Base-by-base conservation (phyloP, 805 yeast genomes). In the Tetrapisispora pingtungensis region DNA sequence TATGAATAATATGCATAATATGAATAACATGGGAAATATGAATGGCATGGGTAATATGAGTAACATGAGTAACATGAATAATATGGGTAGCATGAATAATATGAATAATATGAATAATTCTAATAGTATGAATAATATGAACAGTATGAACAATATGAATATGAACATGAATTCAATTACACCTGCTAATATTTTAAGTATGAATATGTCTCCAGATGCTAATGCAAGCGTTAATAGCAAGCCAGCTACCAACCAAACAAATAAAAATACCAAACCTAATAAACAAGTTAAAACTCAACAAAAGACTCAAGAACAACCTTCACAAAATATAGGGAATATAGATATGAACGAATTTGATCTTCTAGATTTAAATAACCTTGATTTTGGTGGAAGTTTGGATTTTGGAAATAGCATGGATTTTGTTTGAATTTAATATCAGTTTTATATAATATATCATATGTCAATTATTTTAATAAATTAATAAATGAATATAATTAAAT, bases 341-440 rank as follows among this genome's bases (percentile, higher is more conserved):
- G 45, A 37, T 31, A 42, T 22, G 36, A 52, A 46, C 27, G 52
- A 49, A 8, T 49, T 51, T 19, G 55, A 48, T 38, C 49, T 53
- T 17, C 40, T 56, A 30, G 65, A 59, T 43, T 49, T 61, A 27
- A 57, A 56, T 41, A 56, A 54, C 42, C 38, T 61, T 20, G 66
- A 61, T 40, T 49, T 61, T 12, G 52, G 58, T 26, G 53, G 47
- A 31, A 58, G 56, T 43, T 54, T 61, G 59, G 65, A 61, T 39
- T 60, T 61, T 49, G 42, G 33, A 28, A 37, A 37, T 37, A 37
- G 18, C 26, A 37, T 37, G 40, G 40, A 37, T 37, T 37, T 37
- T 18, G 33, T 18, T 20, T 37, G 33, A 37, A 17, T 22, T 19
- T 26, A 24, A 13, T 10, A 41, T 33, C 30, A 15, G 17, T 24